Percentiles rank a stretch among this genome's conserved stretches.
Evolutionary conservation across 176 grass and related monocot species (phyloP).

Genomic region (Oryza rufipogon): DNA sequence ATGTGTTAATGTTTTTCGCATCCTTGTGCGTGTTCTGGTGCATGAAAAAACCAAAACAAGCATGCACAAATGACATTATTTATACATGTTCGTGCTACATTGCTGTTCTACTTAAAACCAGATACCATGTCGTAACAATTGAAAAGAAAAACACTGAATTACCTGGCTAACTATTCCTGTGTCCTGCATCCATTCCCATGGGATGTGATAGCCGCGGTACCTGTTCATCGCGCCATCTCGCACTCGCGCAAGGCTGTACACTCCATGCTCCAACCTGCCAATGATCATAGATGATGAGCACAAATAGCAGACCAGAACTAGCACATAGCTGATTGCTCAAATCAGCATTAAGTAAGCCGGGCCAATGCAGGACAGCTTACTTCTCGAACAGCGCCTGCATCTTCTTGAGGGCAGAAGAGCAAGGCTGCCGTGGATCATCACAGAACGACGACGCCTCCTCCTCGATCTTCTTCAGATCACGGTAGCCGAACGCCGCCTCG

Average conservation of each 20-base stretch:
- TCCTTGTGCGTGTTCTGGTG: background rate
- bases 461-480: slow-evolving; percentile 85
- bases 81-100: background rate
- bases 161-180: slow-evolving; percentile 84
- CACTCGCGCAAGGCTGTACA: slow-evolving; percentile 70
- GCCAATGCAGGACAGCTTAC: slow-evolving; percentile 32
- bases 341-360: background rate
- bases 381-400: slow-evolving; percentile 91
- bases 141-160: background rate
- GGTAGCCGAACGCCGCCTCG: slow-evolving; percentile 87
- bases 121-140: background rate
- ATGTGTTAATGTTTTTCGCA: background rate
- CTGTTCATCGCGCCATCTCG: slow-evolving; percentile 71
- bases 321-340: background rate
- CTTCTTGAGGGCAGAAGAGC: slow-evolving; percentile 82
- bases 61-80: background rate
- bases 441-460: slow-evolving; percentile 59
- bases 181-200: slow-evolving; percentile 98
- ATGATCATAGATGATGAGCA: slow-evolving; percentile 27
- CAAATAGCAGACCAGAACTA: background rate
- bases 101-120: background rate
- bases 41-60: slow-evolving; percentile 4
- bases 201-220: slow-evolving; percentile 76
- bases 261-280: slow-evolving; percentile 82
- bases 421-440: slow-evolving; percentile 61